Percentiles rank a stretch among this genome's conserved stretches.
Evolutionary conservation across 495 filamentous ascomycete genomes (phyloP).

Genomic region (Trichoderma parareesei): DNA sequence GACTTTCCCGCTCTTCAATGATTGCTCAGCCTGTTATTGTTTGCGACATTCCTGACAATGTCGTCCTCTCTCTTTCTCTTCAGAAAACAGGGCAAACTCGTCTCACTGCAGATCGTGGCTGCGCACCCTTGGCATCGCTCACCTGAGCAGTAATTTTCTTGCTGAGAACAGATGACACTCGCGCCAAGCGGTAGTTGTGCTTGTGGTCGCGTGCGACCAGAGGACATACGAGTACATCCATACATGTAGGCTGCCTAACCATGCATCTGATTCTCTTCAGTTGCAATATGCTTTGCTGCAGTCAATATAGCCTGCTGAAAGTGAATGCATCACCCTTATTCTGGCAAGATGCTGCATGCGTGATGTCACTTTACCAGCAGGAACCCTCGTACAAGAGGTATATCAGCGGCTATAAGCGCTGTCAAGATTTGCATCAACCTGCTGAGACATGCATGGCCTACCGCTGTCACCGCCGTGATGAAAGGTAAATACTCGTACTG

Average conservation of each 20-base stretch:
- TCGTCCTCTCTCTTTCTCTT: neutral
- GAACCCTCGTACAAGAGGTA: neutral
- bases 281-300: neutral
- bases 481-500: too few species aligned
- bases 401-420: neutral
- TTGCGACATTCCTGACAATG: neutral
- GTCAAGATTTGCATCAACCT: neutral
- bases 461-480: too few species aligned
- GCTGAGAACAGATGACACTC: neutral
- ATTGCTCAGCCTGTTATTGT: neutral
- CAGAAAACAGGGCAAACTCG: neutral
- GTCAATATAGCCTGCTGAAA: too few species aligned
- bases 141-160: neutral
- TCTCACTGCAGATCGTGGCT: neutral
- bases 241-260: too few species aligned
- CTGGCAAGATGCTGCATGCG: neutral
- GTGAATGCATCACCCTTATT: too few species aligned
- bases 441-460: too few species aligned
- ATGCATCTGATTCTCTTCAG: neutral
- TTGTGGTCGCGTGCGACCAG: neutral
- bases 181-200: neutral
- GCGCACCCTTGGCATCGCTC: neutral
- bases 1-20: neutral
- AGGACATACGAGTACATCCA: neutral
- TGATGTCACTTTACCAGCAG: neutral